A percentile compares a stretch with the other conserved stretches of the same genome.
phyloP scores from a whole-genome alignment of 2,329 filamentous ascomycete genomes.

The Zasmidium citrigriseum region DNA sequence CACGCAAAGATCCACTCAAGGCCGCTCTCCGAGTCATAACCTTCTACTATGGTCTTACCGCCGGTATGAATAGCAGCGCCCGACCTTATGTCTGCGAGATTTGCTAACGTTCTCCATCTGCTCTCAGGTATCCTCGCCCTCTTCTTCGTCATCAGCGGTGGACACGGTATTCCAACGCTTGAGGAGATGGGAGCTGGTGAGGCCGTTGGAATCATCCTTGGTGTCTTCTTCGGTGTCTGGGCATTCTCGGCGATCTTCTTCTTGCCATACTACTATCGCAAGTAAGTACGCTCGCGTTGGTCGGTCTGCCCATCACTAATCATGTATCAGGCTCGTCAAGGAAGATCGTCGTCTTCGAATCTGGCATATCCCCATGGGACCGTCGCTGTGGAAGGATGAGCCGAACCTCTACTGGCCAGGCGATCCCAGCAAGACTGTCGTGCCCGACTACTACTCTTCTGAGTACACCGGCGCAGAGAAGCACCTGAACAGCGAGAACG shows the following conservation, averaged over 20 bases:
- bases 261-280: slow-evolving; percentile 60
- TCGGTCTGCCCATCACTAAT: not conserved
- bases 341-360: slow-evolving; percentile 62
- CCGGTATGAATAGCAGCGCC: too few species aligned
- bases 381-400: slow-evolving; percentile 29
- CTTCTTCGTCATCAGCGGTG: slow-evolving; percentile 56
- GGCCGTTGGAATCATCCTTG: slow-evolving; percentile 56
- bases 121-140: slow-evolving; percentile 53
- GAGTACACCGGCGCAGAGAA: slow-evolving; percentile 16
- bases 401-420: slow-evolving; percentile 28
- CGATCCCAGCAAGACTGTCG: slow-evolving; percentile 24
- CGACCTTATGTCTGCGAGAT: too few species aligned
- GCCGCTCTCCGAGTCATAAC: slow-evolving; percentile 52
- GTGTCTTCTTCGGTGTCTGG: slow-evolving; percentile 57
- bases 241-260: slow-evolving; percentile 56
- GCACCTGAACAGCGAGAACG: not conserved
- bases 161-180: slow-evolving; percentile 48
- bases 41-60: slow-evolving; percentile 49
- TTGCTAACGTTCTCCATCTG: too few species aligned
- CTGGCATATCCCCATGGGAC: slow-evolving; percentile 56
- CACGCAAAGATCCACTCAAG: slow-evolving; percentile 49
- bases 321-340: slow-evolving; percentile 47
- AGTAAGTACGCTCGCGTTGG: slow-evolving; percentile 53
- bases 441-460: slow-evolving; percentile 32
- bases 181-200: slow-evolving; percentile 42